Evolutionary conservation across 2,329 filamentous ascomycete species (phyloP).

Genomic region (Fusarium sp.): DNA sequence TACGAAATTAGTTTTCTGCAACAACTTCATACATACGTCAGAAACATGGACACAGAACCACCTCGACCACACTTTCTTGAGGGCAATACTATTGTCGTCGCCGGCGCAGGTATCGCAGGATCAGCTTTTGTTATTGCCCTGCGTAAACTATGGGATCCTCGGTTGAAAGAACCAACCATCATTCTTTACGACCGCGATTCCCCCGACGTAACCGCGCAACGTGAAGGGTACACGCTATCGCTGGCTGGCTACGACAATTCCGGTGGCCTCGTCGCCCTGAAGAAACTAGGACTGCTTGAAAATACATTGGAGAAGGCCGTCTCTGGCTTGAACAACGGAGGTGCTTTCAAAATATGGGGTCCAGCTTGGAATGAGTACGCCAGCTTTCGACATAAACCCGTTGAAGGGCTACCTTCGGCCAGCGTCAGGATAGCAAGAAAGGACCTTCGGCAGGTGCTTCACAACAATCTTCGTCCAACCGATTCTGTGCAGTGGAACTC

Average conservation of each 20-base stretch:
- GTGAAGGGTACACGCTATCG: constrained; percentile 55
- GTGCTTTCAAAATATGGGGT: constrained; percentile 56
- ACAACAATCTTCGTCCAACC: constrained; percentile 40
- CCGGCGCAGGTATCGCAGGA: constrained; percentile 58
- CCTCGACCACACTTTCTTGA: constrained; percentile 49
- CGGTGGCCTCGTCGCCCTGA: constrained; percentile 53
- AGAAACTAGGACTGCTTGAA: constrained; percentile 54
- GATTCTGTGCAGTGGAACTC: constrained; percentile 45
- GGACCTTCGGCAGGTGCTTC: constrained; percentile 50
- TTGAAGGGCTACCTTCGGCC: constrained; percentile 50
- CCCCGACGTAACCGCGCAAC: constrained; percentile 43
- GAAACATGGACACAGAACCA: constrained; percentile 18
- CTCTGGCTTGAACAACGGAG: constrained; percentile 46
- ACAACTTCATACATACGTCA: neutral
- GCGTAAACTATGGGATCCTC: constrained; percentile 52
- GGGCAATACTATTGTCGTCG: constrained; percentile 56
- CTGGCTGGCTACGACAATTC: constrained; percentile 51
- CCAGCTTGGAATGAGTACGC: constrained; percentile 51
- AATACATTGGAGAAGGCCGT: constrained; percentile 48
- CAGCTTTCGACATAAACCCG: constrained; percentile 48
- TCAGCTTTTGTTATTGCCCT: constrained; percentile 56
- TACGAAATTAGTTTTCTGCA: neutral
- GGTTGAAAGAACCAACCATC: constrained; percentile 48
- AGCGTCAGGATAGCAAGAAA: constrained; percentile 53
- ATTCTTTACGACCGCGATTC: constrained; percentile 57